Conservation (phyloP, 352 stramenopile genomes). For the Achlya hypogyna region DNA sequence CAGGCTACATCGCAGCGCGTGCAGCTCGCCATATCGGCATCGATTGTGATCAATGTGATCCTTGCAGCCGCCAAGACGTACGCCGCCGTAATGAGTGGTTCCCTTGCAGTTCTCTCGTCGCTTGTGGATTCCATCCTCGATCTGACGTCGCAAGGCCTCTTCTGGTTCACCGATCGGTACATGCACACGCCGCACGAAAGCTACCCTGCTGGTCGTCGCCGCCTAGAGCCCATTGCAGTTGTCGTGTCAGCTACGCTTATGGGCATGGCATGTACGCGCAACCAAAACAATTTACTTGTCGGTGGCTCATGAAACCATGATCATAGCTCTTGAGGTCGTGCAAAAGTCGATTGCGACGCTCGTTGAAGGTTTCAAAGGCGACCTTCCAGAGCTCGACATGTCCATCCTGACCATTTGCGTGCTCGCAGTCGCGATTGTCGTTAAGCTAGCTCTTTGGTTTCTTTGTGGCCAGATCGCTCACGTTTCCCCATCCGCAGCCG, state of each 20-base stretch:
- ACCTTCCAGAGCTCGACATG: slow-evolving; percentile 59
- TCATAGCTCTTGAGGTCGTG: slow-evolving; percentile 87
- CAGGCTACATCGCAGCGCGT: slow-evolving; percentile 38
- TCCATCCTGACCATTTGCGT: slow-evolving; percentile 54
- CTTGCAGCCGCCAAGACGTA: slow-evolving; percentile 67
- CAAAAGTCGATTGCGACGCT: slow-evolving; percentile 86
- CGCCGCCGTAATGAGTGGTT: slow-evolving; percentile 73
- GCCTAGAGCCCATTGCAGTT: slow-evolving; percentile 93
- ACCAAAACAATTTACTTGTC: not conserved
- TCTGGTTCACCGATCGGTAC: slow-evolving; percentile 91
- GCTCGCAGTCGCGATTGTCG: slow-evolving; percentile 53
- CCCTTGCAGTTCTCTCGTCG: slow-evolving; percentile 90
- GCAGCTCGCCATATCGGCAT: slow-evolving; percentile 59
- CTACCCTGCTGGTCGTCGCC: slow-evolving; percentile 88
- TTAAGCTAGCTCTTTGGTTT: slow-evolving; percentile 80
- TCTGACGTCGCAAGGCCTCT: slow-evolving; percentile 87
- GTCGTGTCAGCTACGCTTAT: slow-evolving; percentile 96
- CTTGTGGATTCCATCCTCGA: slow-evolving; percentile 92
- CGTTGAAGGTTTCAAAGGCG: slow-evolving; percentile 49
- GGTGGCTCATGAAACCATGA: not conserved
- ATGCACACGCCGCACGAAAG: slow-evolving; percentile 83
- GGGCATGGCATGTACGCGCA: slow-evolving; percentile 79
- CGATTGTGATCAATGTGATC: slow-evolving; percentile 56
- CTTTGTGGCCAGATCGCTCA: slow-evolving; percentile 58
- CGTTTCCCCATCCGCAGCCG: slow-evolving; percentile 59